Percentiles rank a stretch among this genome's conserved stretches.
Evolutionary conservation across 768 basidiomycete species (phyloP).

Genomic region (Lactifluus hygrophoroides): DNA sequence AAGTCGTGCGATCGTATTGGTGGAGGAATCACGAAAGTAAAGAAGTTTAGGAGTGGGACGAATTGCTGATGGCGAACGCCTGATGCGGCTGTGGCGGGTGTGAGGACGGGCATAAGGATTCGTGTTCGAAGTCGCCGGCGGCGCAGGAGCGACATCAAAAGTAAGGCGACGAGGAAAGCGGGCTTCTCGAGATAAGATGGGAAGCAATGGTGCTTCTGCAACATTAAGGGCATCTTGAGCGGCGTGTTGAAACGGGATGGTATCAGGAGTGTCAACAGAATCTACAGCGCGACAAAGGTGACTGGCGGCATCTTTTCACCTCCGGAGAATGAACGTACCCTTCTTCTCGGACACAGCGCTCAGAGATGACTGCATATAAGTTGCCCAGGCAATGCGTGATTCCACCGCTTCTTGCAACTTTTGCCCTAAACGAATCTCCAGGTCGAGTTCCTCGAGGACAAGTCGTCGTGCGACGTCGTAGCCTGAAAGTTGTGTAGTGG

Average conservation of each 20-base stretch:
- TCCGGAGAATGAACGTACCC: not conserved
- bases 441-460: constrained; percentile 34
- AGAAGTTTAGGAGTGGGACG: constrained; percentile 23
- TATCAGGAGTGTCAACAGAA: not conserved
- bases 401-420: constrained; percentile 35
- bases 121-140: constrained; percentile 18
- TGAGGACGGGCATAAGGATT: constrained; percentile 22
- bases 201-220: constrained; percentile 32
- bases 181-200: constrained; percentile 31
- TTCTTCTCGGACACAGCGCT: constrained; percentile 10
- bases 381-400: constrained; percentile 41
- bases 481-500: not conserved
- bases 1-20: constrained; percentile 31
- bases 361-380: constrained; percentile 31
- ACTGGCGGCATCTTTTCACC: not conserved
- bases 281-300: not conserved
- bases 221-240: constrained; percentile 37
- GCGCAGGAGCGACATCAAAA: constrained; percentile 22
- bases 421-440: constrained; percentile 37
- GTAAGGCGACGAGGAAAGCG: constrained; percentile 16
- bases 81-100: constrained; percentile 24
- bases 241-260: constrained; percentile 30
- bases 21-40: constrained; percentile 32
- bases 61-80: constrained; percentile 21
- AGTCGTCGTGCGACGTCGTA: constrained; percentile 20